These are phyloP conservation scores for Naganishia sp. DNA, from an alignment of 1,284 basidiomycete genomes.

Conservation along the genomic window DNA sequence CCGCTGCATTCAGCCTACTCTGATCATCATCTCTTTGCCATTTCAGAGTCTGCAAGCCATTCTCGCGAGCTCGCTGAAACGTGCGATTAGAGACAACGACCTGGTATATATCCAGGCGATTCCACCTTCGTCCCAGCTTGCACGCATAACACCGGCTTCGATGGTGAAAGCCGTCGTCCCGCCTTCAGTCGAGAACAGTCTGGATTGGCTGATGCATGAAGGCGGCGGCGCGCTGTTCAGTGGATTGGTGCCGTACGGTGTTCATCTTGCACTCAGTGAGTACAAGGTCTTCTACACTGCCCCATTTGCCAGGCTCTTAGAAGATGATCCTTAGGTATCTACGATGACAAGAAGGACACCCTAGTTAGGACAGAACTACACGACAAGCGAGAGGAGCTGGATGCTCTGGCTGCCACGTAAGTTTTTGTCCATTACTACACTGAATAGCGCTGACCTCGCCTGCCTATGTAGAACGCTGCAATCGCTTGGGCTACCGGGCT, in stretches of 20 bases:
- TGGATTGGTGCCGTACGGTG: constrained; percentile 82
- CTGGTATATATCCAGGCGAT: constrained; percentile 91
- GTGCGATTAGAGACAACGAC: constrained; percentile 90
- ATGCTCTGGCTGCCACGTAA: constrained; percentile 66
- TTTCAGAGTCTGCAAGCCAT: constrained; percentile 67
- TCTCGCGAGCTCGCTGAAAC: constrained; percentile 57
- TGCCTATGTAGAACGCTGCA: constrained; percentile 63
- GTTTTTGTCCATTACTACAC: constrained; percentile 39
- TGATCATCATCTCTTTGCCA: not conserved
- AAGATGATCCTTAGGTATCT: constrained; percentile 65
- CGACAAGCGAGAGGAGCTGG: constrained; percentile 66
- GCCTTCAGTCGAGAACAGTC: constrained; percentile 64
- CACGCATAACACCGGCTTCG: constrained; percentile 65
- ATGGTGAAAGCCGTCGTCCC: constrained; percentile 70
- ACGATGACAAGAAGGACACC: constrained; percentile 76
- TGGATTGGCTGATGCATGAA: constrained; percentile 54
- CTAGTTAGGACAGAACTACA: constrained; percentile 70
- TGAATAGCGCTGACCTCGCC: not conserved
- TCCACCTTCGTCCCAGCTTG: constrained; percentile 69
- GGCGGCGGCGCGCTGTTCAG: constrained; percentile 67
- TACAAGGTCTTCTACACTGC: constrained; percentile 25
- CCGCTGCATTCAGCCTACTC: not conserved
- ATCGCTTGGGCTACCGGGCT: constrained; percentile 75
- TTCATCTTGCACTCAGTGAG: constrained; percentile 81
- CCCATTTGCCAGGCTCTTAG: not conserved